Base-by-base conservation (phyloP, 306 rosid species). In the Pyrus bretschneideri region DNA sequence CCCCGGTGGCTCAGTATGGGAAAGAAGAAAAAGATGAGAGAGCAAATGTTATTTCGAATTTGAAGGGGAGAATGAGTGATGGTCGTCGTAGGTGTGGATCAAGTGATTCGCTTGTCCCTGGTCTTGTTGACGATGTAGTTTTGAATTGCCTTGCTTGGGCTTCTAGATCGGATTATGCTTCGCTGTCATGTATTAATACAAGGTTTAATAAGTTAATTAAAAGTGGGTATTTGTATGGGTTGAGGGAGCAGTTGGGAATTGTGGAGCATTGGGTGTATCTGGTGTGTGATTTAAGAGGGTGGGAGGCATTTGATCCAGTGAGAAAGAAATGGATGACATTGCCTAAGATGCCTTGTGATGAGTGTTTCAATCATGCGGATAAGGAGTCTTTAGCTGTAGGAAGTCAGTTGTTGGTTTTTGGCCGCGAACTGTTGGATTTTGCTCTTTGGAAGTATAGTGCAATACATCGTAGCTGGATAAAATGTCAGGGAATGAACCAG, bases 351-450 rank as follows among this genome's bases (percentile, higher is more conserved):
- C 98, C 98, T 57, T 95, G 97, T 79, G 96, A 95, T 23, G 98
- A 95, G 76, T 95, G 97, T 74, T 95, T 95, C 72, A 90, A 89
- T 80, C 92, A 88, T 57, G 96, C 97, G 13, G 98, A 95, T 81
- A 95, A 92, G 82, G 98, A 95, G 89, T 95, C 96, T 46, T 79
- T 95, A 87, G 95, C 97, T 19, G 96, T 95, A 60, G 98, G 91
- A 44, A 80, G 87, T 61, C 91, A 95, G 76, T 80, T 95, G 60
- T 69, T 92, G 86, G 96, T 95, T 62, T 95, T 95, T 15, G 97
- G 98, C 52, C 89, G 97, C 14, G 96, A 95, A 71, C 60, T 92
- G 79, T 75, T 88, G 88, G 97, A 88, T 81, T 92, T 95, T 67
- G 93, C 97, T 29, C 89, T 92, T 75, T 95, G 96, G 98, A 95